These are phyloP conservation scores for Ustilago trichophora DNA, from an alignment of 1,284 basidiomycete genomes.

Conservation along the genomic window DNA sequence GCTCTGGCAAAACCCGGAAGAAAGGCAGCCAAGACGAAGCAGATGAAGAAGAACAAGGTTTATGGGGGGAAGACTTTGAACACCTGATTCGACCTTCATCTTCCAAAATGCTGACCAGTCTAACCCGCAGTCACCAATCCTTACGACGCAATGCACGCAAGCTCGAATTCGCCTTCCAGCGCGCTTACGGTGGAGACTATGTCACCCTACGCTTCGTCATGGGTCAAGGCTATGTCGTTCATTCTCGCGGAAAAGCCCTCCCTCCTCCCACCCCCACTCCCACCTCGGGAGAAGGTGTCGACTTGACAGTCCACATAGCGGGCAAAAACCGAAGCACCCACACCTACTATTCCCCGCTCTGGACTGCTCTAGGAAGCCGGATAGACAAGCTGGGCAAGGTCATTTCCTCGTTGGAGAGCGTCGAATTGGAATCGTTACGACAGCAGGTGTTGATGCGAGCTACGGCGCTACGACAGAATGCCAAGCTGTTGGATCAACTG, in stretches of 20 bases:
- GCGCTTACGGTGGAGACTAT: slow-evolving; percentile 16
- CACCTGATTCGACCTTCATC: slow-evolving; percentile 61
- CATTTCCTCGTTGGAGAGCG: slow-evolving; percentile 37
- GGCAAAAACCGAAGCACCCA: slow-evolving; percentile 54
- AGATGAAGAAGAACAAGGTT: background rate
- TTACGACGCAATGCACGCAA: slow-evolving; percentile 36
- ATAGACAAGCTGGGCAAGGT: slow-evolving; percentile 40
- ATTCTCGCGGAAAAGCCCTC: slow-evolving; percentile 44
- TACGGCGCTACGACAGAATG: slow-evolving; percentile 73
- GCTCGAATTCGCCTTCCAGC: slow-evolving; percentile 45
- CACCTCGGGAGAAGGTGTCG: slow-evolving; percentile 2
- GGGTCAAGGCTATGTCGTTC: slow-evolving; percentile 63
- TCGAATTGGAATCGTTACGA: slow-evolving; percentile 54
- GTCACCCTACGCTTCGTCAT: slow-evolving; percentile 52
- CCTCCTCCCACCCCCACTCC: background rate
- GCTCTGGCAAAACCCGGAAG: too few species aligned
- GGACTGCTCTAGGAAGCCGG: slow-evolving; percentile 49
- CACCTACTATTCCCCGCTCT: slow-evolving; percentile 54
- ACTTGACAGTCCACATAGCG: slow-evolving; percentile 42
- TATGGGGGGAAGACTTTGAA: slow-evolving; percentile 62
- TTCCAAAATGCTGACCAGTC: slow-evolving; percentile 31
- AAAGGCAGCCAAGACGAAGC: background rate
- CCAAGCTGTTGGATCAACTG: slow-evolving; percentile 84
- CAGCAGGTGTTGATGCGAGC: slow-evolving; percentile 37
- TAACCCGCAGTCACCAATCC: slow-evolving; percentile 38